Conservation (phyloP, 1,139 yeast species). For the Yamadazyma jaroonii region DNA sequence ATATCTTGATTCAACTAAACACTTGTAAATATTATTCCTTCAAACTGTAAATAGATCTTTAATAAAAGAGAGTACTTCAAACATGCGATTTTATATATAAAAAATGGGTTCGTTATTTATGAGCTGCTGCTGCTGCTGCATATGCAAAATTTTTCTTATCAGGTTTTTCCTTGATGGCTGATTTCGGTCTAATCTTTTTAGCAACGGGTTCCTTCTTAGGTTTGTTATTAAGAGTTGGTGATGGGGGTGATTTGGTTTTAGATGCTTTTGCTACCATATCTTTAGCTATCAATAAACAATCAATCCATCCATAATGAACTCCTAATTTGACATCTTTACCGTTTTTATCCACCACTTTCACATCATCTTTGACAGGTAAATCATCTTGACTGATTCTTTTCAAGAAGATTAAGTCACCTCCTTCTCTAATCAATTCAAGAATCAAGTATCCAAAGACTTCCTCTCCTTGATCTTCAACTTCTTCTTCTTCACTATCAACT, state of each 20-base stretch:
- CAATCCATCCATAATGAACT: conserved; percentile 43
- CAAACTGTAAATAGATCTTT: background rate
- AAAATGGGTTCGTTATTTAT: conserved; percentile 15
- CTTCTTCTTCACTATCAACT: conserved; percentile 44
- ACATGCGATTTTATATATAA: no score
- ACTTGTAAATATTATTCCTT: background rate
- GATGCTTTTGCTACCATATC: conserved; percentile 30
- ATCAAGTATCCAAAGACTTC: conserved; percentile 59
- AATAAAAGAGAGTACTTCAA: no score
- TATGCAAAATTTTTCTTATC: conserved; percentile 37
- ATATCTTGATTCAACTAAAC: background rate
- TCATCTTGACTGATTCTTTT: conserved; percentile 34
- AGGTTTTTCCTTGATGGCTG: conserved; percentile 5
- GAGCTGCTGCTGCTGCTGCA: conserved; percentile 50
- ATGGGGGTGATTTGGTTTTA: background rate
- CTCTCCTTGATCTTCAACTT: conserved; percentile 15
- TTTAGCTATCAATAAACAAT: conserved; percentile 43
- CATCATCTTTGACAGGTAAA: conserved; percentile 24
- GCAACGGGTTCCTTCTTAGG: conserved; percentile 6
- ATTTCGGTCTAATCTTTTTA: conserved; percentile 10
- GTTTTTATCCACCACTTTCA: conserved; percentile 35
- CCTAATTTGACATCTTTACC: conserved; percentile 38
- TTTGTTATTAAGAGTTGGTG: background rate
- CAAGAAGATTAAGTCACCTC: conserved; percentile 59
- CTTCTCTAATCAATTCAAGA: conserved; percentile 55